Percentiles rank a stretch among this genome's conserved stretches.
Evolutionary conservation across 148 eudicot species (phyloP).

Genomic region (Cornus kousa): DNA sequence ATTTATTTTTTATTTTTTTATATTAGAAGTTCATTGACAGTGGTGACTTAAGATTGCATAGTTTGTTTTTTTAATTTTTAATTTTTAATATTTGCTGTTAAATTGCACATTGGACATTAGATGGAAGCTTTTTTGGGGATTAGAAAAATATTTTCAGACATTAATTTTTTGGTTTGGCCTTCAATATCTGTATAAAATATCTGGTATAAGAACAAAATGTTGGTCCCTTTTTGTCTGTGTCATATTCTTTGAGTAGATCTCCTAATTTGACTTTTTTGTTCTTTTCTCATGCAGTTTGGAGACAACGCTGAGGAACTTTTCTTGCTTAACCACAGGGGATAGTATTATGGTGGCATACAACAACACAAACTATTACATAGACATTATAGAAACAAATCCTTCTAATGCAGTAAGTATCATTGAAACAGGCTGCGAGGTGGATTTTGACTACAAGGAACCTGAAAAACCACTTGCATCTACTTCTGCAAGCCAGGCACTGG

Average conservation of each 20-base stretch:
- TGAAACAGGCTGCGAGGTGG: conserved; percentile 93
- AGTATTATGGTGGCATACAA: conserved; percentile 88
- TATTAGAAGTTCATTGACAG: not conserved
- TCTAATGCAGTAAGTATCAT: conserved; percentile 69
- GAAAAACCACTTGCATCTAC: conserved; percentile 54
- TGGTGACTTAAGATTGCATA: not conserved
- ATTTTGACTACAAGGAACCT: conserved; percentile 93
- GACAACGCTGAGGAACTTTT: conserved; percentile 87
- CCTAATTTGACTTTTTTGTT: not conserved
- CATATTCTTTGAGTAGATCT: not conserved
- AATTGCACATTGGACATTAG: no score
- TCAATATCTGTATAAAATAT: not conserved
- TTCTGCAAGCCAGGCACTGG: conserved; percentile 47
- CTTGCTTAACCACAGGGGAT: conserved; percentile 92
- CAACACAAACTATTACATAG: conserved; percentile 84
- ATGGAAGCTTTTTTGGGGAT: not conserved
- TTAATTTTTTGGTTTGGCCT: not conserved
- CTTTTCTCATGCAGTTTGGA: conserved; percentile 67
- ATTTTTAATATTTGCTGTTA: no score
- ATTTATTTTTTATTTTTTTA: not conserved
- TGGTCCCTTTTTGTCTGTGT: not conserved
- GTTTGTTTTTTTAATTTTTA: no score
- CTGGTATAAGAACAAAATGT: not conserved
- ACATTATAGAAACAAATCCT: conserved; percentile 79
- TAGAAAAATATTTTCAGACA: not conserved